Conservation (phyloP, 306 rosid genomes). For the Sphenostylis stenocarpa region DNA sequence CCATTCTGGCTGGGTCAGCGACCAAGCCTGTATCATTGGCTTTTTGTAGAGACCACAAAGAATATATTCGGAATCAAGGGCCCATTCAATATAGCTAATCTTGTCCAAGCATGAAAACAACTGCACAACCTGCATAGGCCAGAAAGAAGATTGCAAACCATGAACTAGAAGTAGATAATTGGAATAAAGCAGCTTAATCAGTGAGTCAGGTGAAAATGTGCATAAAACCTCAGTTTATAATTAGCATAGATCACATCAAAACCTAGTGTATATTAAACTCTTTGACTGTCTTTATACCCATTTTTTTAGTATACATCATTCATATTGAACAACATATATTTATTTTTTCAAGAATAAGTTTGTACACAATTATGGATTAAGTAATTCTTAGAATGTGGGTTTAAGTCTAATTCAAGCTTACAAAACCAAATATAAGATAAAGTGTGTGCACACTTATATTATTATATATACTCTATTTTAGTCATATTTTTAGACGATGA, state of each 20-base stretch:
- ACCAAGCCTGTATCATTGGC: conserved; percentile 99
- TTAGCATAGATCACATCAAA: neutral
- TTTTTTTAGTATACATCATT: neutral
- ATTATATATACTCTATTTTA: too few species aligned
- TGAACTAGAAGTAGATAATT: neutral
- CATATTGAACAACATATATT: neutral
- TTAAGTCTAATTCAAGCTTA: too few species aligned
- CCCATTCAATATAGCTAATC: conserved; percentile 99
- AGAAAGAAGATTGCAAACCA: conserved; percentile 27
- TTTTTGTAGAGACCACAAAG: conserved; percentile 93
- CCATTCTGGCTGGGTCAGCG: conserved; percentile 95
- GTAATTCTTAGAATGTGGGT: neutral
- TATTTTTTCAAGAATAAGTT: neutral
- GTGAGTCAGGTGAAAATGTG: neutral
- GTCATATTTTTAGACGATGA: too few species aligned
- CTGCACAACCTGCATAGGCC: conserved; percentile 86
- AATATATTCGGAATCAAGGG: conserved; percentile 93
- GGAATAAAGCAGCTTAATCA: conserved; percentile 17
- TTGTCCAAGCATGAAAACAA: conserved; percentile 97
- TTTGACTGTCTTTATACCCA: neutral
- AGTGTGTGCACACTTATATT: too few species aligned
- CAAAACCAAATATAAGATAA: too few species aligned
- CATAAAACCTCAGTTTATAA: neutral
- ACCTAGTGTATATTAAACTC: conserved; percentile 9
- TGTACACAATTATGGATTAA: neutral